Evolutionary conservation across 106 monocot species (phyloP).

Genomic region (Iris macrosiphon): DNA sequence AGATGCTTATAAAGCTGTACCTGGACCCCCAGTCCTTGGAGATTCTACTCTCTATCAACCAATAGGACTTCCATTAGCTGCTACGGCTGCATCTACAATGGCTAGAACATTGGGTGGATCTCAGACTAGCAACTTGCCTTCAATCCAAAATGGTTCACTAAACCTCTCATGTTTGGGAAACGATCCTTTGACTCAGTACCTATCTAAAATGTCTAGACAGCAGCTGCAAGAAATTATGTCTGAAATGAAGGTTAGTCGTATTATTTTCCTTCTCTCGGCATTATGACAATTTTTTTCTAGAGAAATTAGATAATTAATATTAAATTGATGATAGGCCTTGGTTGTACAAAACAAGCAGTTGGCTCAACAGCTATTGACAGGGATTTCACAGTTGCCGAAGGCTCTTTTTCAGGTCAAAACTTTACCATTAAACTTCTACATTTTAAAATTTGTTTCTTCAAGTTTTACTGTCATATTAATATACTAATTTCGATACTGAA

Average conservation of each 20-base stretch:
- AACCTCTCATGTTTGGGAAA: constrained; percentile 32
- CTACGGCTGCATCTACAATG: constrained; percentile 60
- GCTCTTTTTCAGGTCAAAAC: constrained; percentile 99
- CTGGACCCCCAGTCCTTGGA: constrained; percentile 23
- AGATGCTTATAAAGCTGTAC: constrained; percentile 40
- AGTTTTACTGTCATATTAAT: no score
- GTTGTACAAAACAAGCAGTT: constrained; percentile 44
- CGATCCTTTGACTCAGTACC: constrained; percentile 73
- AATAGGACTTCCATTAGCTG: constrained; percentile 50
- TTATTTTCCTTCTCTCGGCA: background rate
- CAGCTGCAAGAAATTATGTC: constrained; percentile 62
- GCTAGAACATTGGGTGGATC: constrained; percentile 58
- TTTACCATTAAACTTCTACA: constrained; percentile 1
- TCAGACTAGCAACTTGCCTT: constrained; percentile 28
- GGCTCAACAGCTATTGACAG: constrained; percentile 51
- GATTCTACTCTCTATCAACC: constrained; percentile 61
- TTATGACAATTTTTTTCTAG: no score
- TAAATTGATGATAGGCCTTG: constrained; percentile 38
- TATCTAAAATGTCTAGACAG: constrained; percentile 70
- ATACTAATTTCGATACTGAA: no score
- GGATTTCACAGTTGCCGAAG: constrained; percentile 49
- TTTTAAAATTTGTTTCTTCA: background rate
- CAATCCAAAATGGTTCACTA: constrained; percentile 27
- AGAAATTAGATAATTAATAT: background rate
- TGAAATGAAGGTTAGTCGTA: constrained; percentile 71